Conservation (phyloP, 129 eudicot species). For the Ambrosia trifida region DNA sequence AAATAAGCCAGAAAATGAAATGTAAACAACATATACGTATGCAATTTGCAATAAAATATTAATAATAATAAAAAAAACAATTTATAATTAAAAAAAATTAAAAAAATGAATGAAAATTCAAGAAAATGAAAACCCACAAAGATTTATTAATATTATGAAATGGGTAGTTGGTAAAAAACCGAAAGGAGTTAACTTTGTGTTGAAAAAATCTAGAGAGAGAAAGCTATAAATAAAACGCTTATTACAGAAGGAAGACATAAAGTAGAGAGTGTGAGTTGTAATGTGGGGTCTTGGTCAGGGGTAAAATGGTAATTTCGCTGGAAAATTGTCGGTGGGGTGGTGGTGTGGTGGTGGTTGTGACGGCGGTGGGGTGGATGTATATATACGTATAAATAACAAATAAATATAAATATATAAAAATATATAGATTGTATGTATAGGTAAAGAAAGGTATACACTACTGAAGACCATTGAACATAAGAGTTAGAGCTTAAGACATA, state of each 20-base stretch:
- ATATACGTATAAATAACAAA: conserved; percentile 7
- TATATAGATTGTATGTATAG: neutral
- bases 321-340: conserved; percentile 13
- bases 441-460: neutral
- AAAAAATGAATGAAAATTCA: no score
- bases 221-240: conserved; percentile 79
- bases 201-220: conserved; percentile 17
- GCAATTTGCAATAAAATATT: neutral
- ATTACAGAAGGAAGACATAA: conserved; percentile 49
- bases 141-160: conserved; percentile 36
- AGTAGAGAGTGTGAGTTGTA: conserved; percentile 37
- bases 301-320: conserved; percentile 14
- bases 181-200: conserved; percentile 17
- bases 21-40: conserved; percentile 17
- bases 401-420: no score
- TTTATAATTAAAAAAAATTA: no score
- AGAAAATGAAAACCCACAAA: conserved; percentile 31
- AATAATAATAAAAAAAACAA: no score
- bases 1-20: conserved; percentile 23
- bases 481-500: conserved; percentile 30
- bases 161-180: conserved; percentile 15
- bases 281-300: conserved; percentile 28
- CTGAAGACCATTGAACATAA: conserved; percentile 13
- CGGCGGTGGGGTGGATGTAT: conserved; percentile 18
- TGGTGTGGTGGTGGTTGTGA: neutral